A percentile compares a stretch with the other conserved stretches of the same genome.
Evolutionary conservation across 345 rosid species (phyloP).

Genomic region (Sonneratia alba): DNA sequence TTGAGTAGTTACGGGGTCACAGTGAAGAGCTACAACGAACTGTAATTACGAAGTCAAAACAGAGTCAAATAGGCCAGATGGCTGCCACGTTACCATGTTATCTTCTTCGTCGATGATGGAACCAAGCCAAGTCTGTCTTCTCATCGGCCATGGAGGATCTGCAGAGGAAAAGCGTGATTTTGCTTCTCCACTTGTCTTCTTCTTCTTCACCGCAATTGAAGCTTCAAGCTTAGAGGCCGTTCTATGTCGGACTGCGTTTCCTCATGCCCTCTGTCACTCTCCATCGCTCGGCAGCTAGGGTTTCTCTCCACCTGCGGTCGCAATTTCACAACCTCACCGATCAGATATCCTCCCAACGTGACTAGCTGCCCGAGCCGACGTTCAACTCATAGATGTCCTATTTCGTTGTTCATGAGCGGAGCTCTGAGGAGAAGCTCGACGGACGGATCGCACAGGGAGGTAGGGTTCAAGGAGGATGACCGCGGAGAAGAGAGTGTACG

Average conservation of each 20-base stretch:
- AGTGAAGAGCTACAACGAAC: too few relatives aligned
- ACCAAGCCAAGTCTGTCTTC: not conserved
- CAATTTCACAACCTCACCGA: not conserved
- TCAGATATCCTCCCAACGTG: not conserved
- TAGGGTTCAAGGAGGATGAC: slow-evolving; percentile 27
- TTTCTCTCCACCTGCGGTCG: slow-evolving; percentile 2
- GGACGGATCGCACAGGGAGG: slow-evolving; percentile 16
- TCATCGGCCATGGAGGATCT: not conserved
- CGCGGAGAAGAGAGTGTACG: slow-evolving; percentile 9
- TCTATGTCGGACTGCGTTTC: slow-evolving; percentile 33
- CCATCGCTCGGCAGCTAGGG: slow-evolving; percentile 1
- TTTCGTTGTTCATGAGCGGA: not conserved
- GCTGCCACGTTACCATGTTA: slow-evolving; percentile 2
- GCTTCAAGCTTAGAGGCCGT: slow-evolving; percentile 4
- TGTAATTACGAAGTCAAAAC: not conserved
- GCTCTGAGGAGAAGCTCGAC: slow-evolving; percentile 7
- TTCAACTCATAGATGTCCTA: not conserved
- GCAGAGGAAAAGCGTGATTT: not conserved
- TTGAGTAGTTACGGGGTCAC: not conserved
- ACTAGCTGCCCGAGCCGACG: not conserved
- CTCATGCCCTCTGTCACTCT: slow-evolving; percentile 11
- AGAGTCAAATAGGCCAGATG: not conserved
- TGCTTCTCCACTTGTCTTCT: not conserved
- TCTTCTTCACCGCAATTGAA: not conserved
- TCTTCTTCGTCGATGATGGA: not conserved